A percentile compares a stretch with the other conserved stretches of the same genome.
Evolutionary conservation across 2,329 filamentous ascomycete genomes (phyloP).

Genomic region (Hymenoscyphus fraxineus): DNA sequence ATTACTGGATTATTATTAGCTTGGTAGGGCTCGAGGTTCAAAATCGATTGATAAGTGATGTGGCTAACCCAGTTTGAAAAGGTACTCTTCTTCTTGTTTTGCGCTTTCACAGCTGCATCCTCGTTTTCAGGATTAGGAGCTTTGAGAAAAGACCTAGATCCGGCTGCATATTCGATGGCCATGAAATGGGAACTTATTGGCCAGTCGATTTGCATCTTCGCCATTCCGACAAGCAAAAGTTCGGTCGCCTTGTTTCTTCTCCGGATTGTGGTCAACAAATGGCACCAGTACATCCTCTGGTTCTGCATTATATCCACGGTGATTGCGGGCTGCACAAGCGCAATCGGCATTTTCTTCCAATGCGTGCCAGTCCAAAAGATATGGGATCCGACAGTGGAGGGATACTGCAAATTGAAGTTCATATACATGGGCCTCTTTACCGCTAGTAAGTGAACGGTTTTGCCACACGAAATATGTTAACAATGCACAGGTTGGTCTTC

Average conservation of each 20-base stretch:
- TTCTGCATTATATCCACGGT: constrained; percentile 2
- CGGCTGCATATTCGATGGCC: constrained; percentile 5
- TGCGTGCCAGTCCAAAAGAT: constrained; percentile 3
- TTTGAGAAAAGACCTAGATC: constrained; percentile 10
- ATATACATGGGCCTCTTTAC: not conserved
- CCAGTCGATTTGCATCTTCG: not conserved
- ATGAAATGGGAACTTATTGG: constrained; percentile 10
- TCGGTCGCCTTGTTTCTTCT: constrained; percentile 9
- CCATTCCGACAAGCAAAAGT: constrained; percentile 6
- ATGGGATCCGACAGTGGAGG: constrained; percentile 2
- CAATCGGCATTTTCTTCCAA: constrained; percentile 1
- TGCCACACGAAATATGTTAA: not conserved
- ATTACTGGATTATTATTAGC: constrained; percentile 1
- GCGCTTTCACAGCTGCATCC: not conserved
- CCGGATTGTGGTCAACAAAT: constrained; percentile 1
- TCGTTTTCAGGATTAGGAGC: constrained; percentile 9
- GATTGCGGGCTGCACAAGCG: not conserved
- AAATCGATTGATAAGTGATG: not conserved
- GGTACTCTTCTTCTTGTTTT: not conserved
- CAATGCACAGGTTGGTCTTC: constrained; percentile 3
- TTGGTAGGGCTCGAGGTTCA: not conserved
- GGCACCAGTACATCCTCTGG: constrained; percentile 2
- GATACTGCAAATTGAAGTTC: constrained; percentile 5
- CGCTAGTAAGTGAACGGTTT: not conserved
- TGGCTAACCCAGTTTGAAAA: not conserved